Conservation (phyloP, 1,139 yeast genomes). For the Yamadazyma spencermartinsiae region DNA sequence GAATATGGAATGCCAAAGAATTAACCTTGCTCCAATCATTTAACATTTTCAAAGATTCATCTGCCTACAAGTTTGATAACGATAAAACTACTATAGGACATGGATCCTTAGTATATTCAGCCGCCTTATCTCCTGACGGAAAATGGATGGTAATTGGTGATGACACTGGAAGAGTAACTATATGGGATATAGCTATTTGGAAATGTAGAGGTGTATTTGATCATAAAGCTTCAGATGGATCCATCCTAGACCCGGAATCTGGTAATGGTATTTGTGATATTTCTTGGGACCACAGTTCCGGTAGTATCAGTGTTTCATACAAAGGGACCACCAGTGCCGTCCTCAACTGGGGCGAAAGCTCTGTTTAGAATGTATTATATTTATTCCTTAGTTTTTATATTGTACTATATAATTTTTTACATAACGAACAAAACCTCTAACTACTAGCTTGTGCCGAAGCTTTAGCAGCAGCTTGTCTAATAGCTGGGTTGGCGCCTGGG, state of each 20-base stretch:
- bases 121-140: constrained; percentile 51
- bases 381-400: constrained; percentile 4
- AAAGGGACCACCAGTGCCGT: constrained; percentile 45
- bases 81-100: not conserved
- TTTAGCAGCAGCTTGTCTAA: constrained; percentile 20
- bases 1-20: constrained; percentile 62
- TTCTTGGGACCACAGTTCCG: constrained; percentile 42
- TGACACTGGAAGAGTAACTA: constrained; percentile 53
- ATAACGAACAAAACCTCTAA: constrained; percentile 7
- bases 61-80: constrained; percentile 7
- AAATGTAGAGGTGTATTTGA: constrained; percentile 9
- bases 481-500: constrained; percentile 35
- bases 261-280: constrained; percentile 40
- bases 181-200: constrained; percentile 45
- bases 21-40: constrained; percentile 24
- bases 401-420: constrained; percentile 1
- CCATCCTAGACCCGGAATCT: constrained; percentile 9
- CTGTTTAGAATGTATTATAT: constrained; percentile 5
- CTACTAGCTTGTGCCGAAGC: constrained; percentile 20
- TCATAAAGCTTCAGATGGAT: constrained; percentile 5
- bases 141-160: constrained; percentile 61
- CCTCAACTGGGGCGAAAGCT: constrained; percentile 16
- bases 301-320: constrained; percentile 39
- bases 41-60: constrained; percentile 12
- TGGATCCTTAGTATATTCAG: constrained; percentile 42